Evolutionary conservation across 106 monocot species (phyloP), one percentile per base, ranked within the genome.

Genomic region (Dendrobium huoshanense): DNA sequence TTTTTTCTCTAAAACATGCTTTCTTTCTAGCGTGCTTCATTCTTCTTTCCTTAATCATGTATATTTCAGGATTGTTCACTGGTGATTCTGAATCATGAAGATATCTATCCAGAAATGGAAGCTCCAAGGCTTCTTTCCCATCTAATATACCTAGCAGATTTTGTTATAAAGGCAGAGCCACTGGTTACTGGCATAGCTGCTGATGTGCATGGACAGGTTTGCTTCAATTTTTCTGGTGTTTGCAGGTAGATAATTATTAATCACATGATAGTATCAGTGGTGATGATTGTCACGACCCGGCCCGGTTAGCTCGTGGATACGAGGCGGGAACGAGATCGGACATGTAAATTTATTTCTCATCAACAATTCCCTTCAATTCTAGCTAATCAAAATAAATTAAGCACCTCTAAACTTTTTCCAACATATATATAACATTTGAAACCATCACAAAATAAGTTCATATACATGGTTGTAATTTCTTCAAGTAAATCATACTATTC

Each of bases 191-290:
- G 98, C 79, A 83, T 92, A 83, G 87, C 98, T 80, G 78, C 84
- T 80, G 95, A 98, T 86, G 92, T 98, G 41, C 98, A 95, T 87
- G 95, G 95, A 83, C 98, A 98, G 89, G 98, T 79, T 61, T 27
- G 25, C 48, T 54, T 79, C 10, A 13, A 44, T 67, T 47, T 73
- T 83, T 59, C 13, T 58, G 5, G 9, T 49, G 9, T 10, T 41
- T 72, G 72, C 15, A 15, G 72, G 25, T 72, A 45, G 45, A 37
- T 16, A 25, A 25, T 31, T 16, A 9, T 72, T 72, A 72, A 72
- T 72, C 72, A 37, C 18, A 40, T 72, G 40, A 15, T 72, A 25
- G n/a, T 4, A 67, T 67, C 9, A 27, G n/a, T 67, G 67, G 10
- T 29, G 8, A 29, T 67, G n/a, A n/a, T n/a, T n/a, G n/a, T n/a